phyloP scores from a whole-genome alignment of 495 filamentous ascomycete genomes.

The Lepraria neglecta region DNA sequence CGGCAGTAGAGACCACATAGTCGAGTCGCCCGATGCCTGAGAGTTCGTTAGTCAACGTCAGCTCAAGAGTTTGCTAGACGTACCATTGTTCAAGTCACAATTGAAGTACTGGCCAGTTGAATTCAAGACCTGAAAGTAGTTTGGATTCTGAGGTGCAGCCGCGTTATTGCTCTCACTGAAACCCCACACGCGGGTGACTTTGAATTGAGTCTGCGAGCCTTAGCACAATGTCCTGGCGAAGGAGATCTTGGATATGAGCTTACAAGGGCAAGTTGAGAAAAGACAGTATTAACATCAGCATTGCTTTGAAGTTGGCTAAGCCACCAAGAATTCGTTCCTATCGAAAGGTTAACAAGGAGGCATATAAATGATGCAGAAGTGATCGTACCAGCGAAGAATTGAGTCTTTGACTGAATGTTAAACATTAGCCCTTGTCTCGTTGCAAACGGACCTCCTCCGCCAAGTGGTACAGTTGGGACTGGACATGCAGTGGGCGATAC shows the following conservation, averaged over 20 bases:
- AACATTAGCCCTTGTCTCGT: constrained; percentile 23
- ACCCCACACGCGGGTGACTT: constrained; percentile 66
- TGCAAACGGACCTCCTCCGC: constrained; percentile 15
- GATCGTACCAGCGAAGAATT: constrained; percentile 27
- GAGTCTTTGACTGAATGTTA: constrained; percentile 23
- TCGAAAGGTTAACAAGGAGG: not conserved
- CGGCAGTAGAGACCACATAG: constrained; percentile 56
- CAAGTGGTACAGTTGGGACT: constrained; percentile 16
- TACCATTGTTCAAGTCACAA: constrained; percentile 25
- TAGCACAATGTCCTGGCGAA: not conserved
- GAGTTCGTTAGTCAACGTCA: not conserved
- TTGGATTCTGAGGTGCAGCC: constrained; percentile 20
- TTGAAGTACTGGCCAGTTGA: constrained; percentile 33
- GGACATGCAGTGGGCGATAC: constrained; percentile 11
- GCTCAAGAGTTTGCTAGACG: not conserved
- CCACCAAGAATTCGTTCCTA: constrained; percentile 70
- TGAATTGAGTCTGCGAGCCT: constrained; percentile 45
- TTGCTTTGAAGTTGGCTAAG: constrained; percentile 60
- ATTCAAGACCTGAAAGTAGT: constrained; percentile 36
- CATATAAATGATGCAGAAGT: not conserved
- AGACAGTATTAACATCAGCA: constrained; percentile 55
- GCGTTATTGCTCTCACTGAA: constrained; percentile 38
- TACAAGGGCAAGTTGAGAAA: constrained; percentile 41
- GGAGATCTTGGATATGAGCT: not conserved
- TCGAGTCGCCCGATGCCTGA: constrained; percentile 59